Conservation (phyloP, 129 eudicot species). For the Glebionis coronaria region DNA sequence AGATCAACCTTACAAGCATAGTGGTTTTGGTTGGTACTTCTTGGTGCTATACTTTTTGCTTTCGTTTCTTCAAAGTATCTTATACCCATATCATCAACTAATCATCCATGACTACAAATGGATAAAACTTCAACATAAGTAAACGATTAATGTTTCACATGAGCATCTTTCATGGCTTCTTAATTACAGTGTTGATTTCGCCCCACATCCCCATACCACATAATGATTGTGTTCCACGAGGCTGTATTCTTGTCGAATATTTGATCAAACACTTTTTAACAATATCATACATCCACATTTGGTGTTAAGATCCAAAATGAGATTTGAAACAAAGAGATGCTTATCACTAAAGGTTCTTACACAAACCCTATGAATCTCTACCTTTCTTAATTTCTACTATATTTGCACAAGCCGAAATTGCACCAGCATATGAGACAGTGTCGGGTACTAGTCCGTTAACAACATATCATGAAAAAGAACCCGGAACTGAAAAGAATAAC, state of each 20-base stretch:
- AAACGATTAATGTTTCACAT: no score
- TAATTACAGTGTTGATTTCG: slow-evolving; percentile 32
- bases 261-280: slow-evolving; percentile 36
- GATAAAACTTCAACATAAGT: no score
- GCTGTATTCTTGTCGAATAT: slow-evolving; percentile 35
- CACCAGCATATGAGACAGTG: slow-evolving; percentile 47
- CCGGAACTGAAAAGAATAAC: slow-evolving; percentile 39
- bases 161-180: slow-evolving; percentile 43
- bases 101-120: background rate
- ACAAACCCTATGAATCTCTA: slow-evolving; percentile 54
- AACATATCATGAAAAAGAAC: slow-evolving; percentile 51
- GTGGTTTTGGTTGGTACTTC: slow-evolving; percentile 33
- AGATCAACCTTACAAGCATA: slow-evolving; percentile 61
- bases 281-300: slow-evolving; percentile 61
- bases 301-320: slow-evolving; percentile 65
- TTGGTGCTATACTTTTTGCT: slow-evolving; percentile 14
- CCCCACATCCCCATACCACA: slow-evolving; percentile 48
- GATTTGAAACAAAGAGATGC: slow-evolving; percentile 51
- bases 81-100: slow-evolving; percentile 41
- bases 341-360: slow-evolving; percentile 35
- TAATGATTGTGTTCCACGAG: slow-evolving; percentile 66
- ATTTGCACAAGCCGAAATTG: slow-evolving; percentile 68
- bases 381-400: slow-evolving; percentile 42
- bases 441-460: slow-evolving; percentile 16
- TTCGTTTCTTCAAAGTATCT: slow-evolving; percentile 38